Percentiles rank a stretch among this genome's conserved stretches.
Conservation (phyloP, 2,329 filamentous ascomycete genomes). For the Fusarium heterosporum region DNA sequence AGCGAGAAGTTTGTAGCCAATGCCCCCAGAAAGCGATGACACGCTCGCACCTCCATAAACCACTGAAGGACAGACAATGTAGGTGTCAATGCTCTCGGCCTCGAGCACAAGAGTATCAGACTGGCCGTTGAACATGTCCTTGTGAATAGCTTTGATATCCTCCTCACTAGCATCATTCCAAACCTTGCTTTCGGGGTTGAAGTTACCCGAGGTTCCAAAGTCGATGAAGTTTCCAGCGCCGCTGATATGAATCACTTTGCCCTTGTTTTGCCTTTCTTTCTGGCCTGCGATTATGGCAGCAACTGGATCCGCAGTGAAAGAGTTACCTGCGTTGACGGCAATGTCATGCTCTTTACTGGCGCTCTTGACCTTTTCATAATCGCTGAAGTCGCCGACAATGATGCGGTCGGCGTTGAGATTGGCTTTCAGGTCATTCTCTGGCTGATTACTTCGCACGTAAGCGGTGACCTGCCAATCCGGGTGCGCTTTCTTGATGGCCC, state of each 20-base stretch:
- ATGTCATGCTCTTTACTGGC: constrained; percentile 9
- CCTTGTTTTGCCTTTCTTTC: not conserved
- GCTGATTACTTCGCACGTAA: not conserved
- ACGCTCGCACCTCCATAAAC: constrained; percentile 7
- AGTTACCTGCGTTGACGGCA: constrained; percentile 16
- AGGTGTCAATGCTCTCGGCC: constrained; percentile 2
- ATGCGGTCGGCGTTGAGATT: not conserved
- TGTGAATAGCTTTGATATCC: constrained; percentile 17
- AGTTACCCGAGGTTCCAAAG: constrained; percentile 15
- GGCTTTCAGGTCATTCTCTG: not conserved
- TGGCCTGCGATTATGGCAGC: constrained; percentile 14
- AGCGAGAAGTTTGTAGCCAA: constrained; percentile 1
- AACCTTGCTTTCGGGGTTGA: constrained; percentile 4
- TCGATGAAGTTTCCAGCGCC: constrained; percentile 18
- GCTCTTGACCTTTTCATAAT: constrained; percentile 10
- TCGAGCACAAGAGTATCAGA: constrained; percentile 3
- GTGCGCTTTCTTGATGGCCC: constrained; percentile 16
- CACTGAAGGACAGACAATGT: constrained; percentile 5
- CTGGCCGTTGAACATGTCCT: constrained; percentile 23
- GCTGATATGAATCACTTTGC: constrained; percentile 1
- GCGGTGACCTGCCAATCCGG: constrained; percentile 15
- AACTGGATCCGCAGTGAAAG: not conserved
- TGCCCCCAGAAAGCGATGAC: not conserved
- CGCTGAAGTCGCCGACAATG: constrained; percentile 1
- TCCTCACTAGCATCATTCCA: constrained; percentile 18